Evolutionary conservation across 306 rosid species (phyloP), one percentile per base, ranked within the genome.

Genomic region (Inga leiocalycina): DNA sequence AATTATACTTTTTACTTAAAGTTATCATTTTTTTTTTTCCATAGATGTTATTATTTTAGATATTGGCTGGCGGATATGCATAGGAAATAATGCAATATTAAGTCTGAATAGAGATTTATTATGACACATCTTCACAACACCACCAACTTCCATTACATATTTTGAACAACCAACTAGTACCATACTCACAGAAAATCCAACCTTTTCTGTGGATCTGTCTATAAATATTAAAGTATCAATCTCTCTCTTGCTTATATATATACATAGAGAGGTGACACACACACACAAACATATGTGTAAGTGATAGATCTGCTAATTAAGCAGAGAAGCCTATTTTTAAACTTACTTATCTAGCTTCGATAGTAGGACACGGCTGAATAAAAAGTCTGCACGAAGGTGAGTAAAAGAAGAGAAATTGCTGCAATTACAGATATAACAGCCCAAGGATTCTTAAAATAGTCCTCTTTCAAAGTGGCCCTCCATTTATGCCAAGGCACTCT

Each of bases 371-470:
- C 3, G 24, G 35, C 48, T 2, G 73, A 0, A 37, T 34, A 68
- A 35, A 17, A 16, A 35, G 46, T 35, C 46, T 68, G 73, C 2
- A 68, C 24, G 8, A 68, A 1, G 48, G 73, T 68, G 46, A 68
- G 73, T 0, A 35, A 0, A 14, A 68, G 73, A 68, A 68, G 73
- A 4, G 9, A 11, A 16, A 8, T 1, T 14, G 73, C 73, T 16
- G 73, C 73, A 68, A 37, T 7, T 6, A 37, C n/a, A 37, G 73
- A 68, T 15, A 68, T 37, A 37, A 68, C 19, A 2, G 73, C 46
- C 73, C 73, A 68, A 7, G 73, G 73, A 68, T 37, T 68, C 4
- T 46, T 68, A 8, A 68, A 68, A 19, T 68, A 68, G 46, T 68
- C 73, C 27, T 17, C 46, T 68, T 68, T 68, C 27, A 68, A 16